Evolutionary conservation across 129 eudicot genomes (phyloP).

Genomic region (Daucus carota): DNA sequence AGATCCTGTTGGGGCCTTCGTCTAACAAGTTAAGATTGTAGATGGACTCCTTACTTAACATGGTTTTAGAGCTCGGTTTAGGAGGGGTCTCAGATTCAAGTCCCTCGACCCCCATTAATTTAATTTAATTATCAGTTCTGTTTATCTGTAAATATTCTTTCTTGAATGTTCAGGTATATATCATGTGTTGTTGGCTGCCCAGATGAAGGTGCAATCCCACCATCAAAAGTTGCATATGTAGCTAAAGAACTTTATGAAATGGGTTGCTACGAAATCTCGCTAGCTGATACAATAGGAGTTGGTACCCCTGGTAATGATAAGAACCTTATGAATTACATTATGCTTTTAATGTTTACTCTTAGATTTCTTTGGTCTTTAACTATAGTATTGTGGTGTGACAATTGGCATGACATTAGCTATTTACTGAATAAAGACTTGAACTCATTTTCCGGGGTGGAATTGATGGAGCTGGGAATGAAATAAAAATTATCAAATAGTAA

Average conservation of each 20-base stretch:
- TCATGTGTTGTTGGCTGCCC: conserved; percentile 96
- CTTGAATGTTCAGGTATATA: conserved; percentile 48
- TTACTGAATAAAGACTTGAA: neutral
- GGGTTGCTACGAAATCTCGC: conserved; percentile 94
- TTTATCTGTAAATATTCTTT: neutral
- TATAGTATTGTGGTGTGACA: neutral
- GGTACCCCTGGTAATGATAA: conserved; percentile 76
- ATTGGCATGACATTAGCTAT: neutral
- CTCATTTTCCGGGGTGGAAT: neutral
- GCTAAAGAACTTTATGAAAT: conserved; percentile 82
- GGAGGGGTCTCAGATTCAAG: no score
- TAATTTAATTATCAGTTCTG: no score
- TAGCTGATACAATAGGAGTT: conserved; percentile 86
- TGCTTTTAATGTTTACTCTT: neutral
- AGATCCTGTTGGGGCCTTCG: no score
- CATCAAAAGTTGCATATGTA: conserved; percentile 79
- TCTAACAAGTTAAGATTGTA: no score
- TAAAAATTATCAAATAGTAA: neutral
- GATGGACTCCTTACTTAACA: no score
- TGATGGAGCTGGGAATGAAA: neutral
- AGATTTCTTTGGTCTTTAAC: neutral
- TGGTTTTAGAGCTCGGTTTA: no score
- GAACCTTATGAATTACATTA: neutral
- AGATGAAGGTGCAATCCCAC: conserved; percentile 71
- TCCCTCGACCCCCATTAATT: no score